Conservation (phyloP, 2,329 filamentous ascomycete species). For the Neonectria punicea region DNA sequence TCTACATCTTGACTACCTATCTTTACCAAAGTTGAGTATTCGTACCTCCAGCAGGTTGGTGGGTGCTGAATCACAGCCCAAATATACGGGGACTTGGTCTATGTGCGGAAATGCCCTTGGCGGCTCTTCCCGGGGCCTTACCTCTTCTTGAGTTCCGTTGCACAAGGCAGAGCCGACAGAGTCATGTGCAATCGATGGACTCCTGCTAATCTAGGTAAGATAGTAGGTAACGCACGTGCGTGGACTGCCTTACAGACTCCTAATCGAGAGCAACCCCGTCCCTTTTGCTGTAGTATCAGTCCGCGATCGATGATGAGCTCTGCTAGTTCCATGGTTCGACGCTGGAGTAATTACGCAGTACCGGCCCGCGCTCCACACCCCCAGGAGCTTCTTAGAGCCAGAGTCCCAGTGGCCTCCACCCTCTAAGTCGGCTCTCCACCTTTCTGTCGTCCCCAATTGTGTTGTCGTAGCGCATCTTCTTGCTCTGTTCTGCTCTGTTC, state of each 20-base stretch:
- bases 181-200: background rate
- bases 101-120: background rate
- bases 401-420: constrained; percentile 5
- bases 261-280: background rate
- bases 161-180: background rate
- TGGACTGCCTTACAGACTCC: background rate
- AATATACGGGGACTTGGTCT: constrained; percentile 2
- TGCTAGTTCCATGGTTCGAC: constrained; percentile 6
- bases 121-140: background rate
- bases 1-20: background rate
- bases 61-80: background rate
- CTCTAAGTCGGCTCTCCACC: constrained; percentile 6
- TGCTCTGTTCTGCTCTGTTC: background rate
- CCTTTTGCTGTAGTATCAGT: background rate
- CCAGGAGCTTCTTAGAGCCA: background rate
- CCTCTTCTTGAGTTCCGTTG: background rate
- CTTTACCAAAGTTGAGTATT: too few relatives aligned
- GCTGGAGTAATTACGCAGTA: constrained; percentile 26
- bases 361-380: constrained; percentile 15
- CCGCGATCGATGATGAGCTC: background rate
- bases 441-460: constrained; percentile 3
- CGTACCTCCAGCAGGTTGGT: background rate
- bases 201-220: background rate
- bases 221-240: background rate
- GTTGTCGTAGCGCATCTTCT: background rate